These are phyloP conservation scores for Russula brevipes DNA, from an alignment of 768 basidiomycete genomes.

Conservation along the genomic window DNA sequence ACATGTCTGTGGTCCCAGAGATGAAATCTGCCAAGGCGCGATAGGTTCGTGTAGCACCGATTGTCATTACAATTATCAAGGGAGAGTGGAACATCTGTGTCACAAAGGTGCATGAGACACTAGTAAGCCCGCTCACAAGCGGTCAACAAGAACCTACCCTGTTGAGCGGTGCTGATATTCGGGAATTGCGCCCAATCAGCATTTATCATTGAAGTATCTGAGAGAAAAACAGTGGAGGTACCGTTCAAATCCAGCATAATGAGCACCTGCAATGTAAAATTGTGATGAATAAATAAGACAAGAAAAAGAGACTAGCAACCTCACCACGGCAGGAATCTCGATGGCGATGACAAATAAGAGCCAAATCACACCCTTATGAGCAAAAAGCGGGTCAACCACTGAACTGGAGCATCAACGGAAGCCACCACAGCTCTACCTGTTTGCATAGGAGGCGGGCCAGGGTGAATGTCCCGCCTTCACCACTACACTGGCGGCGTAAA, in stretches of 20 bases:
- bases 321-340: neutral
- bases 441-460: neutral
- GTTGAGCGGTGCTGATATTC: neutral
- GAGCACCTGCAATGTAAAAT: neutral
- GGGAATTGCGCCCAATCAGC: neutral
- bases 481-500: neutral
- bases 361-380: neutral
- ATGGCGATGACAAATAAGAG: neutral
- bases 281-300: neutral
- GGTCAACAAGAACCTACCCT: neutral
- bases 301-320: neutral
- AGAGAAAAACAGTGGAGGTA: neutral
- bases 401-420: neutral
- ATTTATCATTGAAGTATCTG: neutral
- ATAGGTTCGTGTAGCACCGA: neutral
- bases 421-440: neutral
- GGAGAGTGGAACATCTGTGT: neutral
- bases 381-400: neutral
- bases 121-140: neutral
- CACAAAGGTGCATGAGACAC: neutral
- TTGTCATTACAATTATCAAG: neutral
- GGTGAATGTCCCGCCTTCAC: neutral
- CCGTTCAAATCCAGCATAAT: neutral
- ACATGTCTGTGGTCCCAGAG: neutral
- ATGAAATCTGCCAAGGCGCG: neutral